Evolutionary conservation across 495 filamentous ascomycete species (phyloP).

Genomic region (Saxophila tyrrhenica): DNA sequence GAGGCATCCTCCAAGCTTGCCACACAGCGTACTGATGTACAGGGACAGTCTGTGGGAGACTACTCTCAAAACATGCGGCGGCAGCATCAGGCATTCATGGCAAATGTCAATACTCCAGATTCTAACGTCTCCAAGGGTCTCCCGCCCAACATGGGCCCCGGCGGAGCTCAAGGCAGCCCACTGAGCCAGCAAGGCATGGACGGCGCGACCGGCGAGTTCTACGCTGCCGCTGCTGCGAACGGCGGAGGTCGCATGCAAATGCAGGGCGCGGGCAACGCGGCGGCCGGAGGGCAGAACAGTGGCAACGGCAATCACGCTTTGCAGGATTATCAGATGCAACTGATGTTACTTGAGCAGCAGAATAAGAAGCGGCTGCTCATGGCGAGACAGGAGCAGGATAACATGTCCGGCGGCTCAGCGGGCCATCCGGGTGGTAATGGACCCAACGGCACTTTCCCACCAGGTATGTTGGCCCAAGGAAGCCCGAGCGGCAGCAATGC

Average conservation of each 20-base stretch:
- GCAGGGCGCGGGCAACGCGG: not conserved
- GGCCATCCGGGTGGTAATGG: slow-evolving; percentile 44
- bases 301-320: slow-evolving; percentile 74
- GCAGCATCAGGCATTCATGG: slow-evolving; percentile 35
- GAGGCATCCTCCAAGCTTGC: slow-evolving; percentile 63
- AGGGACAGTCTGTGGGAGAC: slow-evolving; percentile 72
- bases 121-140: slow-evolving; percentile 46
- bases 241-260: slow-evolving; percentile 25
- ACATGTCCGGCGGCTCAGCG: slow-evolving; percentile 30
- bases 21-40: slow-evolving; percentile 43
- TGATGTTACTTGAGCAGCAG: slow-evolving; percentile 97
- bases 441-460: slow-evolving; percentile 44
- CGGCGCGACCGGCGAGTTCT: slow-evolving; percentile 49
- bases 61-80: slow-evolving; percentile 77
- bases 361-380: slow-evolving; percentile 96
- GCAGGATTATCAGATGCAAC: slow-evolving; percentile 98
- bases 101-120: slow-evolving; percentile 6
- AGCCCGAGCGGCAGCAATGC: slow-evolving; percentile 54
- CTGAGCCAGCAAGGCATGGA: slow-evolving; percentile 49
- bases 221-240: slow-evolving; percentile 40
- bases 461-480: slow-evolving; percentile 72
- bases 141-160: slow-evolving; percentile 45
- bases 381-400: slow-evolving; percentile 93
- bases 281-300: slow-evolving; percentile 30
- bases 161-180: slow-evolving; percentile 55